Percentiles rank a stretch among this genome's conserved stretches.
phyloP scores from a whole-genome alignment of 805 yeast genomes.

The Metschnikowia bowlesiae region DNA sequence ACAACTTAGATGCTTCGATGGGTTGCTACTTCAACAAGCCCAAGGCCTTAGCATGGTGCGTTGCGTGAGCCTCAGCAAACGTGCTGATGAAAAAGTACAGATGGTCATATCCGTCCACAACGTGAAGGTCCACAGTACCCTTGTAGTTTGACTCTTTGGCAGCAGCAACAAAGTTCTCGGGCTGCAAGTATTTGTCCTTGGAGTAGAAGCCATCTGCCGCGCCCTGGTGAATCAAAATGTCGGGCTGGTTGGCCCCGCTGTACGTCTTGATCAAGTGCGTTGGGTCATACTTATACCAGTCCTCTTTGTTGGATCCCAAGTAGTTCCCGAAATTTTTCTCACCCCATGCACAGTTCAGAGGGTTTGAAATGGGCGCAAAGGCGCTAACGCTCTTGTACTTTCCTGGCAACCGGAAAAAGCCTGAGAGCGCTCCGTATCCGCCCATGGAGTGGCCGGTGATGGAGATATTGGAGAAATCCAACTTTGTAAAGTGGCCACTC shows the following conservation, averaged over 20 bases:
- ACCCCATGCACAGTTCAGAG: slow-evolving; percentile 81
- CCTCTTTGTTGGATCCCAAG: slow-evolving; percentile 55
- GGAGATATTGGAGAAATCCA: slow-evolving; percentile 65
- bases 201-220: slow-evolving; percentile 67
- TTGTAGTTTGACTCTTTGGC: slow-evolving; percentile 54
- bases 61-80: slow-evolving; percentile 78
- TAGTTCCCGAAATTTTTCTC: slow-evolving; percentile 76
- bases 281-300: slow-evolving; percentile 85
- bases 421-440: slow-evolving; percentile 84
- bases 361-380: slow-evolving; percentile 86
- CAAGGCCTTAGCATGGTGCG: slow-evolving; percentile 74
- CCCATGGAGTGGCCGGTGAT: slow-evolving; percentile 99
- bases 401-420: slow-evolving; percentile 62
- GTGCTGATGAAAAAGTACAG: slow-evolving; percentile 80
- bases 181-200: slow-evolving; percentile 61
- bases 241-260: slow-evolving; percentile 46
- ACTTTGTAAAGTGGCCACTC: slow-evolving; percentile 34
- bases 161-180: slow-evolving; percentile 64
- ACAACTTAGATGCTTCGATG: slow-evolving; percentile 1
- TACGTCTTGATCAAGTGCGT: slow-evolving; percentile 61
- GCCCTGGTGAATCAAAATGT: slow-evolving; percentile 81
- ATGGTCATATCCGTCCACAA: slow-evolving; percentile 86
- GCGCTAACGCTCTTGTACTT: slow-evolving; percentile 79
- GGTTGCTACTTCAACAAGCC: slow-evolving; percentile 24
- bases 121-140: slow-evolving; percentile 53